Evolutionary conservation across 495 filamentous ascomycete species (phyloP).

Genomic region (Staphylotrichum longicolle): DNA sequence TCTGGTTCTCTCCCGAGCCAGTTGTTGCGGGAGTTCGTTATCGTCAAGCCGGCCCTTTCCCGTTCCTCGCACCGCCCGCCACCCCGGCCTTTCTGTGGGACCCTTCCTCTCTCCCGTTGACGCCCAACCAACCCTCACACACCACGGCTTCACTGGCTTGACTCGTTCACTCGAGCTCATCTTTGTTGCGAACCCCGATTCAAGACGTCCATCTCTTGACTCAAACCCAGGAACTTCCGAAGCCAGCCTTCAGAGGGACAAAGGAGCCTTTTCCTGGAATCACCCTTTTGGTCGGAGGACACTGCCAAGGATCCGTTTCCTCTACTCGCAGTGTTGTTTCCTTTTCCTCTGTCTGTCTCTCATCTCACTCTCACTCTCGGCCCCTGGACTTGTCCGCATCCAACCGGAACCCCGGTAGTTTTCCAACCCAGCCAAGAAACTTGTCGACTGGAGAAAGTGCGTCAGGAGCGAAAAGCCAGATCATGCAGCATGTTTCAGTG

Average conservation of each 20-base stretch:
- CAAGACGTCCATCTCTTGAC: background rate
- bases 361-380: constrained; percentile 9
- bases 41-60: constrained; percentile 18
- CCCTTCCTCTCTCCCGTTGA: constrained; percentile 16
- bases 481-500: constrained; percentile 55
- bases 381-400: constrained; percentile 11
- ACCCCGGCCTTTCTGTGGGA: background rate
- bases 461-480: constrained; percentile 30
- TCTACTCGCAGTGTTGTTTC: constrained; percentile 19
- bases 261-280: constrained; percentile 7
- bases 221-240: constrained; percentile 16
- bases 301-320: constrained; percentile 24
- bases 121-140: constrained; percentile 24
- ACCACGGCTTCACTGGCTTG: constrained; percentile 24
- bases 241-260: constrained; percentile 18
- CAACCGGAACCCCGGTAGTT: constrained; percentile 12
- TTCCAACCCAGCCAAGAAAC: constrained; percentile 10
- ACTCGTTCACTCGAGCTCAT: constrained; percentile 41
- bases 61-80: constrained; percentile 11
- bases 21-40: constrained; percentile 14
- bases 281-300: constrained; percentile 17
- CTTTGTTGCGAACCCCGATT: constrained; percentile 22
- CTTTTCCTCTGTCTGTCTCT: constrained; percentile 19
- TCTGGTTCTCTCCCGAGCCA: constrained; percentile 17
- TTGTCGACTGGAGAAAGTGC: constrained; percentile 28